Evolutionary conservation across 495 filamentous ascomycete species (phyloP), one percentile per base, ranked within the genome.

Genomic region (Talaromyces thailandensis): DNA sequence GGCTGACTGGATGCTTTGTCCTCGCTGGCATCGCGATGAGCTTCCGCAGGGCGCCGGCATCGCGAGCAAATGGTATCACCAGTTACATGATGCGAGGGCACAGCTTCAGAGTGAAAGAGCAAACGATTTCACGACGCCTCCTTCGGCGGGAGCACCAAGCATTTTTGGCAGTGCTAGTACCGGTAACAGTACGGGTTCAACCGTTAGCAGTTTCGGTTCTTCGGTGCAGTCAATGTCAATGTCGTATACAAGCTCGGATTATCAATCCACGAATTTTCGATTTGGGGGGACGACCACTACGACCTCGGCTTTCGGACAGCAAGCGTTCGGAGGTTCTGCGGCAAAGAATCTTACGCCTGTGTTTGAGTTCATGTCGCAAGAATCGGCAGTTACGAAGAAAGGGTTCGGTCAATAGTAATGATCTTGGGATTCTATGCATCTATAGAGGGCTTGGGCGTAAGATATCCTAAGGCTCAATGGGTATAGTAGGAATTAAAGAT

Each of bases 1-100:
- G 48, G 61, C 61, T 14, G 61, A 57, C 24, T 62, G 51, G 61
- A 62, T 62, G 61, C 61, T 62, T 28, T 62, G 61, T 45, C 61
- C 61, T 14, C 61, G 61, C 21, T 62, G 61, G 61, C 61, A 62
- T 31, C 50, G 32, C 12, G 21, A 61, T 52, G 25, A 9, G 7
- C 40, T 21, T 12, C 61, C 61, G 4, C 61, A 62, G 23, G 51
- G 61, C 1, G 61, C 16, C 2, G 43, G 7, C 12, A 62, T 62
- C 31, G 61, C 61, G 50, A 56, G 21, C 21, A 56, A 24, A 48
- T 62, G 61, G 61, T 45, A 62, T 24, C 3, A 12, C 21, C 21
- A 62, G 5, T 56, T 62, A 45, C 18, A 28, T 18, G 59, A 61
- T 21, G 59, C 59, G 8, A 61, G 59, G 26, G 21, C 16, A 40